These are phyloP conservation scores for Amyloporia xantha DNA, from an alignment of 768 basidiomycete species.

Conservation along the genomic window DNA sequence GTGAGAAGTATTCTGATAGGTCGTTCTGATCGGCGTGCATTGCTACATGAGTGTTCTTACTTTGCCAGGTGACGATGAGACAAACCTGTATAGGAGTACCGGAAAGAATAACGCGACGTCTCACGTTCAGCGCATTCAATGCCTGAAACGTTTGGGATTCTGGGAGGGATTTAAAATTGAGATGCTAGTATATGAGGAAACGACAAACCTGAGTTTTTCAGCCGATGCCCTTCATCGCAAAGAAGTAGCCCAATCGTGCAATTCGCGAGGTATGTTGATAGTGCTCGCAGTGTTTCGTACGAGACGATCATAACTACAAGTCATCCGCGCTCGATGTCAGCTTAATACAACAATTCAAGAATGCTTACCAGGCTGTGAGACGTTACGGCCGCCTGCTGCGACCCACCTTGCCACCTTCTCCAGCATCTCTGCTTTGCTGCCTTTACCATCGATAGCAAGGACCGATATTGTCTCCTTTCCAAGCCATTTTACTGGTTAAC, in stretches of 20 bases:
- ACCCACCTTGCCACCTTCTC: conserved; percentile 86
- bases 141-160: conserved; percentile 87
- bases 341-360: background rate
- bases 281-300: conserved; percentile 87
- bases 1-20: conserved; percentile 88
- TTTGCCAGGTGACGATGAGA: background rate
- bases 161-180: conserved; percentile 22
- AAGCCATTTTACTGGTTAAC: conserved; percentile 84
- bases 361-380: conserved; percentile 78
- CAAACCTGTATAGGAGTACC: conserved; percentile 87
- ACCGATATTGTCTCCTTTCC: conserved; percentile 79
- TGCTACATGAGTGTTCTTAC: background rate
- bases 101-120: conserved; percentile 87
- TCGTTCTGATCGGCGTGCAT: conserved; percentile 57
- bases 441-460: conserved; percentile 89
- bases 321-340: background rate
- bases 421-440: conserved; percentile 74
- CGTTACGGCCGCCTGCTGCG: conserved; percentile 78
- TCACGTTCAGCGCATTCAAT: conserved; percentile 75
- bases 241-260: conserved; percentile 88
- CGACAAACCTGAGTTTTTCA: conserved; percentile 83
- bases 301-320: conserved; percentile 92
- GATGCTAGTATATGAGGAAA: conserved; percentile 4
- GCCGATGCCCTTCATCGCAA: conserved; percentile 93
- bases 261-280: conserved; percentile 67